Conservation (phyloP, 2,329 filamentous ascomycete genomes). For the Pyricularia sp. region DNA sequence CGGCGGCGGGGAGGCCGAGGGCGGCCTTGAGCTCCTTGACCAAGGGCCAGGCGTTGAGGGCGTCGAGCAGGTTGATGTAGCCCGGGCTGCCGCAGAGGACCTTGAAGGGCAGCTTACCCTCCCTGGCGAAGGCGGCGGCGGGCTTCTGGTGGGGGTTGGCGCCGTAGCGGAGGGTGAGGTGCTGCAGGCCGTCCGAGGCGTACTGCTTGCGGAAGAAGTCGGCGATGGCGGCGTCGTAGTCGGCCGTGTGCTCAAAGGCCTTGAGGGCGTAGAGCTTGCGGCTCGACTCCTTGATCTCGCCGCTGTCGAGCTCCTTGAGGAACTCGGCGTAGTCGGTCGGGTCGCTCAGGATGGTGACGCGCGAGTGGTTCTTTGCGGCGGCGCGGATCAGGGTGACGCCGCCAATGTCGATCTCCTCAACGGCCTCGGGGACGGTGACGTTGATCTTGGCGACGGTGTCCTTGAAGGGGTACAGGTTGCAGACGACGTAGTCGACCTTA, state of each 20-base stretch:
- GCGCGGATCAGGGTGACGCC: conserved; percentile 94
- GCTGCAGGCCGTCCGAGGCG: conserved; percentile 73
- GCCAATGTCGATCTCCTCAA: conserved; percentile 98
- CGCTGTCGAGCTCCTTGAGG: conserved; percentile 78
- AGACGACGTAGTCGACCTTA: conserved; percentile 93
- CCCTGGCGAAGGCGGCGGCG: conserved; percentile 70
- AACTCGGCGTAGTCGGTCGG: conserved; percentile 91
- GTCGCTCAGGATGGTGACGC: conserved; percentile 93
- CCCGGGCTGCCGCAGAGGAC: conserved; percentile 82
- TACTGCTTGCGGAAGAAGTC: conserved; percentile 98
- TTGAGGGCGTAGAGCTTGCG: conserved; percentile 89
- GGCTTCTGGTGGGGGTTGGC: conserved; percentile 98
- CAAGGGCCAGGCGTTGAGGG: conserved; percentile 91
- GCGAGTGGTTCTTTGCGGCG: conserved; percentile 93
- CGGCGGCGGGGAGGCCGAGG: conserved; percentile 79
- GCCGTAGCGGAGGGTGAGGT: conserved; percentile 83
- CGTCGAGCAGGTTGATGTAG: conserved; percentile 95
- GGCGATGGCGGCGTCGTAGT: conserved; percentile 91
- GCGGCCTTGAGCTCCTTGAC: conserved; percentile 93
- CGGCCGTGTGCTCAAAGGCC: conserved; percentile 95
- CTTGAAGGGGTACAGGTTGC: conserved; percentile 99
- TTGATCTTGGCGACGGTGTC: conserved; percentile 96
- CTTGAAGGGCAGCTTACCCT: conserved; percentile 82
- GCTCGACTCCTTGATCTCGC: conserved; percentile 76
- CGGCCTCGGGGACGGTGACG: conserved; percentile 90